Percentiles rank a stretch among this genome's conserved stretches.
These are phyloP conservation scores for Globisporangium takayamanum DNA, from an alignment of 352 stramenopile species.

Conservation along the genomic window DNA sequence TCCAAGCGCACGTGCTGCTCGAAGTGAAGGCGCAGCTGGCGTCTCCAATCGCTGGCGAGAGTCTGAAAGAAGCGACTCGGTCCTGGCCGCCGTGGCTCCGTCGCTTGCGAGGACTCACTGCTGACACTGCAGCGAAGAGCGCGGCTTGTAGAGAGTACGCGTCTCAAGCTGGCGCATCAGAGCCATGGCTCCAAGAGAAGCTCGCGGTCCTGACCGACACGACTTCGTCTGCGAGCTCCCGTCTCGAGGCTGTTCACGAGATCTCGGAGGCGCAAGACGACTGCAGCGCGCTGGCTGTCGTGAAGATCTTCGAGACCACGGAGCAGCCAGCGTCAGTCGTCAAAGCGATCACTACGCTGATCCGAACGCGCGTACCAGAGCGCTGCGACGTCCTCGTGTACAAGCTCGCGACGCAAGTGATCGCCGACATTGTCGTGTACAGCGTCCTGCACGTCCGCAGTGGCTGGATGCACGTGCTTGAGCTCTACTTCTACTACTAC, in stretches of 20 bases:
- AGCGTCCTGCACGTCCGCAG: constrained; percentile 65
- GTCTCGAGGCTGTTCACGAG: constrained; percentile 47
- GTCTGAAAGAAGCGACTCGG: constrained; percentile 57
- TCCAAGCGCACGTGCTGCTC: constrained; percentile 44
- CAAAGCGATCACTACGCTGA: constrained; percentile 45
- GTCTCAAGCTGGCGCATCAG: not conserved
- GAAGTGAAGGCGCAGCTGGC: constrained; percentile 50
- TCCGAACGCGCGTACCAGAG: constrained; percentile 43
- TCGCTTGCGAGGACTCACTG: constrained; percentile 33
- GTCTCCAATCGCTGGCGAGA: constrained; percentile 36
- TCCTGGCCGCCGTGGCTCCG: constrained; percentile 67
- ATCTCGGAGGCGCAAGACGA: constrained; percentile 38
- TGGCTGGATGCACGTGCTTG: constrained; percentile 76
- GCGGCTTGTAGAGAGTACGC: not conserved
- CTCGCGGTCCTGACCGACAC: constrained; percentile 54
- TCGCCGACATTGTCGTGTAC: constrained; percentile 66
- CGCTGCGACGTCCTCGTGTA: constrained; percentile 33
- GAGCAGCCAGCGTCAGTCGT: constrained; percentile 28
- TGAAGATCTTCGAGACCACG: constrained; percentile 49
- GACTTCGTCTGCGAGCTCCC: constrained; percentile 25
- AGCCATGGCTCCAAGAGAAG: constrained; percentile 15
- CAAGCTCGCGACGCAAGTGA: constrained; percentile 49
- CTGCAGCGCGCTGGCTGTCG: constrained; percentile 44
- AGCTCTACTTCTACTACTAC: constrained; percentile 68
- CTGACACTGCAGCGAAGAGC: constrained; percentile 13